Base-by-base conservation (phyloP, 805 yeast species). In the Starmerella khaoyaiensis region DNA sequence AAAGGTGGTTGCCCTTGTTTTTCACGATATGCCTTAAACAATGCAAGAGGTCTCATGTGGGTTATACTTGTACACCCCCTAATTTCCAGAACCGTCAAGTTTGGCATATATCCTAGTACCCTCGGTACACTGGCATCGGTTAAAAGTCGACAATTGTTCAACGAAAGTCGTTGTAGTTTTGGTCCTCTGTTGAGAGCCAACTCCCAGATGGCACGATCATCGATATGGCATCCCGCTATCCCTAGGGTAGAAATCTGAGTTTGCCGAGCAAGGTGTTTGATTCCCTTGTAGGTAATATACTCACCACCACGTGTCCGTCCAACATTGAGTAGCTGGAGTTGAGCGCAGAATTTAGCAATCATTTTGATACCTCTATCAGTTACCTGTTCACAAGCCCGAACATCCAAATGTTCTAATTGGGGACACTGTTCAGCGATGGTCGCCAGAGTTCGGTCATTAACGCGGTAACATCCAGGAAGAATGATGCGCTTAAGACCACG, bases 161-260 rank as follows among this genome's bases (percentile, higher is more conserved):
- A 55, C 6, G 93, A 78, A 16, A 84, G 60, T 36, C 94, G 63
- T 48, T 72, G 73, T 3, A 86, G 50, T 4, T 60, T 50, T 1
- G 54, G 49, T 17, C 74, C 74, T 20, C 72, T 59, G 36, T 63
- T 55, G 14, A 68, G 56, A 0, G 84, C 83, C 23, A 86, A 58
- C 50, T 79, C 86, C 93, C 94, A 82, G 12, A 86, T 61, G 4
- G 80, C 66, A 29, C 72, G 65, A 59, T 86, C 94, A 6, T 80
- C 72, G 15, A 86, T 68, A 30, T 70, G 64, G 56, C 94, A 82
- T 5, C 97, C 97, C 0, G 96, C 94, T 16, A 83, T 61, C 0
- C 96, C 96, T 30, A 86, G 61, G 0, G 95, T 83, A 31, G 66
- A 63, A 31, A 77, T 64, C 16, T 60, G 54, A 37, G 83, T 76